Evolutionary conservation across 1,284 basidiomycete genomes (phyloP).

Genomic region (Mycosarcoma mackinlayi): DNA sequence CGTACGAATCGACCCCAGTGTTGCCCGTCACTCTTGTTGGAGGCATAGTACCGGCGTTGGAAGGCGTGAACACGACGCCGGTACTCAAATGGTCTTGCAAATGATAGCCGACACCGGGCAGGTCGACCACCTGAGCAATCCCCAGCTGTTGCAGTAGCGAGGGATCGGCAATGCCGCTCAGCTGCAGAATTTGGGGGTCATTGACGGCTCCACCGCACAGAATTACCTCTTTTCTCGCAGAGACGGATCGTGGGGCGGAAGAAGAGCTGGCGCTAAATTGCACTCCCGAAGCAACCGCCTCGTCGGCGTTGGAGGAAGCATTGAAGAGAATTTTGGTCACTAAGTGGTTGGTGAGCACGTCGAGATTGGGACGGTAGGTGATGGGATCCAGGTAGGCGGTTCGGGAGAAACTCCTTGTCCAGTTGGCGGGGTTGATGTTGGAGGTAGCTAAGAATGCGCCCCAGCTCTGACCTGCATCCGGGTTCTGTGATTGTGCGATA

Average conservation of each 20-base stretch:
- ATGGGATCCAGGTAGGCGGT: conserved; percentile 78
- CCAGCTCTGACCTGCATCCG: conserved; percentile 72
- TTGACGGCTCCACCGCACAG: conserved; percentile 70
- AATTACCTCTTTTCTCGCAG: conserved; percentile 69
- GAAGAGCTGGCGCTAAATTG: conserved; percentile 63
- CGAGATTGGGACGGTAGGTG: conserved; percentile 74
- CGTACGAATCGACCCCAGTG: conserved; percentile 73
- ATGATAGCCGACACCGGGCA: conserved; percentile 69
- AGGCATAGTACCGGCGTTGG: conserved; percentile 67
- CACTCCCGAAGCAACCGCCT: conserved; percentile 72
- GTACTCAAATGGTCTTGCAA: conserved; percentile 68
- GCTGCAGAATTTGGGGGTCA: conserved; percentile 70
- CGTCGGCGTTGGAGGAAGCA: conserved; percentile 68
- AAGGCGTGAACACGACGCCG: conserved; percentile 19
- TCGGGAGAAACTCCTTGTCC: conserved; percentile 77
- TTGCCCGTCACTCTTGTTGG: conserved; percentile 57
- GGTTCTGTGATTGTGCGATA: conserved; percentile 70
- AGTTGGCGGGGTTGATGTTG: conserved; percentile 75
- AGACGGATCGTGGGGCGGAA: conserved; percentile 46
- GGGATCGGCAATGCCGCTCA: conserved; percentile 71
- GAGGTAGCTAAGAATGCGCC: conserved; percentile 75
- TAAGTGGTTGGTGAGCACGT: conserved; percentile 74
- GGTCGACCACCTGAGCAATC: conserved; percentile 58
- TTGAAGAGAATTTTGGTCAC: conserved; percentile 77
- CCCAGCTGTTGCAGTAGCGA: conserved; percentile 71